A percentile compares a stretch with the other conserved stretches of the same genome.
phyloP scores from a whole-genome alignment of 768 basidiomycete species.

The Termitomyces bulborhizus region DNA sequence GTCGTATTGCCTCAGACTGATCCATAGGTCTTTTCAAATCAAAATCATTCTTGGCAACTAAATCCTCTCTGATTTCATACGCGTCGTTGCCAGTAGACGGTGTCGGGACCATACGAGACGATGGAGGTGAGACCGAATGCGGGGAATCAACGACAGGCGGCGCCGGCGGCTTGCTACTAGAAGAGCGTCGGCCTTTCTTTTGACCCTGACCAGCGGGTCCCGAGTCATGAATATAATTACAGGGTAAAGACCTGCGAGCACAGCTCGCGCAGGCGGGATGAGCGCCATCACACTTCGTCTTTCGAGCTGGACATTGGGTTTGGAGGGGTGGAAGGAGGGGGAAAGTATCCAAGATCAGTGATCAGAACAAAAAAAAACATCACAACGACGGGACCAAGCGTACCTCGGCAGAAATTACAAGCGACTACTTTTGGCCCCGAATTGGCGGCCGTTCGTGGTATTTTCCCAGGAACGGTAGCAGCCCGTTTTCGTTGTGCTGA shows the following conservation, averaged over 20 bases:
- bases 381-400: not conserved
- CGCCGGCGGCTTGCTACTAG: constrained; percentile 41
- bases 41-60: constrained; percentile 38
- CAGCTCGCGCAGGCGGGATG: constrained; percentile 83
- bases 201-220: constrained; percentile 25
- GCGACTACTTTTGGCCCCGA: constrained; percentile 85
- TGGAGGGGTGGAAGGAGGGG: too few species aligned
- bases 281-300: constrained; percentile 86
- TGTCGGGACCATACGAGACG: constrained; percentile 49
- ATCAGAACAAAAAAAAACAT: too few species aligned
- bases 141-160: constrained; percentile 30
- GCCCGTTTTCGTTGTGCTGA: constrained; percentile 65
- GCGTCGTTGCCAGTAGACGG: constrained; percentile 34
- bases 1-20: constrained; percentile 43
- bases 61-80: constrained; percentile 34
- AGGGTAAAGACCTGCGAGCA: constrained; percentile 65
- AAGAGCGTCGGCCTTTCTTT: constrained; percentile 50
- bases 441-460: constrained; percentile 48
- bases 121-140: constrained; percentile 49
- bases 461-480: constrained; percentile 61
- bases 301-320: constrained; percentile 54
- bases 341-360: not conserved
- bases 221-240: constrained; percentile 75
- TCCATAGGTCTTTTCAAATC: constrained; percentile 60
- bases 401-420: constrained; percentile 86